Conservation (phyloP, 495 filamentous ascomycete species). For the Hypoxylon fuscum region DNA sequence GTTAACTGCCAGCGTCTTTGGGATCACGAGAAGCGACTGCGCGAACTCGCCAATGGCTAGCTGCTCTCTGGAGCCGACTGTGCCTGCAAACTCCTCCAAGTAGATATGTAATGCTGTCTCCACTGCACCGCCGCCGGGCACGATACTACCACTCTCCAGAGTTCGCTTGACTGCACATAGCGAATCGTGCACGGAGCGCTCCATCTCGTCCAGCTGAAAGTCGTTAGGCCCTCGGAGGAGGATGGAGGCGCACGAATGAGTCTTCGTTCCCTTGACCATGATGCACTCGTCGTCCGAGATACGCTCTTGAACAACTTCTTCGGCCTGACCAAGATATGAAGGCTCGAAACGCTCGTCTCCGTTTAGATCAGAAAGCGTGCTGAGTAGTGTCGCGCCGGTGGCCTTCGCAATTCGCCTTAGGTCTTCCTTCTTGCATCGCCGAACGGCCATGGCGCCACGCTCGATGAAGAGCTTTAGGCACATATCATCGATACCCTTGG, state of each 20-base stretch:
- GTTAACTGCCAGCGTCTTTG: constrained; percentile 96
- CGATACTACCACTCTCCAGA: constrained; percentile 94
- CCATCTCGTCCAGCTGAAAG: constrained; percentile 98
- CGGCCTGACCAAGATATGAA: constrained; percentile 86
- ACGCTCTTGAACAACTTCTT: constrained; percentile 95
- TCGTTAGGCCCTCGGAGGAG: constrained; percentile 97
- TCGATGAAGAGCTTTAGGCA: constrained; percentile 94
- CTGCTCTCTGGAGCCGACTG: constrained; percentile 96
- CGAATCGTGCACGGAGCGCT: constrained; percentile 96
- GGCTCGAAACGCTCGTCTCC: constrained; percentile 97
- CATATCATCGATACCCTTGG: constrained; percentile 98
- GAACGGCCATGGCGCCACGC: constrained; percentile 93
- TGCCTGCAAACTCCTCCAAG: constrained; percentile 98
- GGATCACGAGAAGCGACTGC: constrained; percentile 90
- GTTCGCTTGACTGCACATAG: constrained; percentile 97
- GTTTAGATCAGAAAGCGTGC: constrained; percentile 93
- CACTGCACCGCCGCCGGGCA: constrained; percentile 94
- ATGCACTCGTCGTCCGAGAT: constrained; percentile 99
- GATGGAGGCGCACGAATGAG: constrained; percentile 92
- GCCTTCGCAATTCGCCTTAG: constrained; percentile 95
- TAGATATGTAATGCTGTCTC: constrained; percentile 99
- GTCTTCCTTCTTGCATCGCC: constrained; percentile 99
- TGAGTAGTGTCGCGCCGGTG: constrained; percentile 91
- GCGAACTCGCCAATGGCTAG: constrained; percentile 98
- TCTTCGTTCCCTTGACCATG: constrained; percentile 93